phyloP scores from a whole-genome alignment of 441 rosid genomes.

The Brassica balearica region DNA sequence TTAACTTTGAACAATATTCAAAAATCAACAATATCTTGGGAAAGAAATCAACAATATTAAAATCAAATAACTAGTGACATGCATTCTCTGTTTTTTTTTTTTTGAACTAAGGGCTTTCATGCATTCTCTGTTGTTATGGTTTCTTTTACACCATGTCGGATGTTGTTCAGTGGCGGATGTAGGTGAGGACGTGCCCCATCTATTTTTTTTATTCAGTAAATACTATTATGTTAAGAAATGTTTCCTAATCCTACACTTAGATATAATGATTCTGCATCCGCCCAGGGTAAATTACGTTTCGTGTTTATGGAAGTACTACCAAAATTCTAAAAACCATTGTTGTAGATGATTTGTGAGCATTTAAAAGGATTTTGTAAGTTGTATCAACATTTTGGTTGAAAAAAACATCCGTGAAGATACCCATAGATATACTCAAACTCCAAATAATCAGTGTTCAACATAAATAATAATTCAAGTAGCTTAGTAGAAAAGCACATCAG shows the following conservation, averaged over 20 bases:
- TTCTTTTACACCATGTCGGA: neutral
- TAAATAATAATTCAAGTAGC: neutral
- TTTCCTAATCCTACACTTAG: too few species aligned
- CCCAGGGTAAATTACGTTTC: too few species aligned
- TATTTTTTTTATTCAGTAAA: too few species aligned
- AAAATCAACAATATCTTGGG: neutral
- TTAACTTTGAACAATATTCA: neutral
- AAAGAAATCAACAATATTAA: neutral
- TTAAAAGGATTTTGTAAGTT: neutral
- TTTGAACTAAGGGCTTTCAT: too few species aligned
- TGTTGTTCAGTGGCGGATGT: too few species aligned
- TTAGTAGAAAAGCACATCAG: neutral
- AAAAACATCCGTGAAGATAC: neutral
- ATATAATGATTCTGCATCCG: too few species aligned
- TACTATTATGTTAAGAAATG: too few species aligned
- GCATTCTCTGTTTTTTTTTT: neutral
- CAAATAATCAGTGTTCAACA: neutral
- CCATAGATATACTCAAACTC: neutral
- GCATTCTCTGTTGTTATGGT: neutral
- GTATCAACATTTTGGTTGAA: neutral
- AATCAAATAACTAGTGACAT: neutral
- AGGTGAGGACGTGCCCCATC: too few species aligned
- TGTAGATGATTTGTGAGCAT: neutral
- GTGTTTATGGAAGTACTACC: too few species aligned
- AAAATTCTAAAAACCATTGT: neutral